Conservation (phyloP, 805 yeast genomes). For the Suhomyces xylopsoci region DNA sequence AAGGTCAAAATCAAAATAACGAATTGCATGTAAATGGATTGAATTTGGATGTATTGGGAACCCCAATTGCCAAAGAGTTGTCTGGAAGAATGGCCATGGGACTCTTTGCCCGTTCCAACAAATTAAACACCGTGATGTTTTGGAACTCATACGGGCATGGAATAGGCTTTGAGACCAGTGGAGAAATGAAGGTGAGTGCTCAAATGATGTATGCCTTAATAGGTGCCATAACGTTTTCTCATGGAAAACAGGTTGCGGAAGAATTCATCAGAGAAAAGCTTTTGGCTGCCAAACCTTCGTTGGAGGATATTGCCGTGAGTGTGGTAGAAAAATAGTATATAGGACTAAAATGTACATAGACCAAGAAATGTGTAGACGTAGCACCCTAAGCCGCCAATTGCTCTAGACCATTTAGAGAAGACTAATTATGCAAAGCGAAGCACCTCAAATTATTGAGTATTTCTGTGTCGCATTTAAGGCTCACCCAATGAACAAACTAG, state of each 20-base stretch:
- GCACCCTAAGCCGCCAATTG: background rate
- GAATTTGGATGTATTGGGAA: conserved; percentile 61
- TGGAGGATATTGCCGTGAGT: conserved; percentile 35
- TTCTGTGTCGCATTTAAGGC: background rate
- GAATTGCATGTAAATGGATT: conserved; percentile 42
- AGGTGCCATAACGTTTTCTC: conserved; percentile 63
- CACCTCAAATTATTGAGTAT: background rate
- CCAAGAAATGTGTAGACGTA: background rate
- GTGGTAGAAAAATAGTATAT: conserved; percentile 13
- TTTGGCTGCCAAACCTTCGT: conserved; percentile 25
- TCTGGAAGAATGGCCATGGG: conserved; percentile 51
- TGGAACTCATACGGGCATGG: conserved; percentile 61
- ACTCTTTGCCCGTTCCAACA: conserved; percentile 46
- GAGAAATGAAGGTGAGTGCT: conserved; percentile 54
- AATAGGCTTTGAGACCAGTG: conserved; percentile 46
- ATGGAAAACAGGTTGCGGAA: conserved; percentile 60
- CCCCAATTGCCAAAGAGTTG: conserved; percentile 49
- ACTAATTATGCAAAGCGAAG: background rate
- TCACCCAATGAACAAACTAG: background rate
- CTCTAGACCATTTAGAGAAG: background rate
- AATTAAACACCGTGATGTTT: conserved; percentile 54
- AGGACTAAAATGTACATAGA: conserved; percentile 3
- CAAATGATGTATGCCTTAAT: conserved; percentile 58
- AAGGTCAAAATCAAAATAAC: conserved; percentile 16
- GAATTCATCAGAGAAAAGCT: conserved; percentile 55